Base-by-base conservation (phyloP, 805 yeast genomes). In the Teunomyces panamensis region DNA sequence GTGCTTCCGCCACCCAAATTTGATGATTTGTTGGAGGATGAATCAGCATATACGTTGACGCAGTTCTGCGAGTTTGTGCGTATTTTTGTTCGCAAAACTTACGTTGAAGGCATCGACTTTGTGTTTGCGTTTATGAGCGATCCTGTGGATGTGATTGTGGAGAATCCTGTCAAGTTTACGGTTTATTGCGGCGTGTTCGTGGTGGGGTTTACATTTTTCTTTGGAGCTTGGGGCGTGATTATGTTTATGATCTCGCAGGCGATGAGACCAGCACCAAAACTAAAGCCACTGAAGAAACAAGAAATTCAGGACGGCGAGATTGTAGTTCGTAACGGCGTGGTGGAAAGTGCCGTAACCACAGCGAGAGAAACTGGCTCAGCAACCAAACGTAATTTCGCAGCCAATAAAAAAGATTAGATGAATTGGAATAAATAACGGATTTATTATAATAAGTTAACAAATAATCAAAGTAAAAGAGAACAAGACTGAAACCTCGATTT, bases 161-260 rank as follows among this genome's bases (percentile, higher is more conserved):
- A 64, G 17, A 71, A 78, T 51, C 86, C 86, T 2, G 63, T 73
- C 37, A 81, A 78, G 54, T 79, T 79, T 43, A 67, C 77, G 13
- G 58, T 74, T 29, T 81, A 78, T 56, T 67, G 79, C 26, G 66
- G 73, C 11, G 64, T 69, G 13, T 62, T 77, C 37, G 63, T 80
- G 13, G 50, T 72, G 11, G 47, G 65, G 2, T 64, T 78, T 43
- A 68, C 80, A 5, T 42, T 79, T 10, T 52, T 64, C 5, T 69
- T 81, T 55, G 80, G 79, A 3, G 6, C 69, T 0, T 62, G 74
- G 59, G 75, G 78, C 10, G 62, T 69, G 8, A 5, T 74, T 11
- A 49, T 64, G 43, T 69, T 55, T 45, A 49, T 65, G 14, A 36
- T 48, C n/a, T 16, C 30, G 28, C 28, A 30, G 11, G 39, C 17